Evolutionary conservation across 1,284 basidiomycete species (phyloP), one percentile per base, ranked within the genome.

Genomic region (Peniophora sp.): DNA sequence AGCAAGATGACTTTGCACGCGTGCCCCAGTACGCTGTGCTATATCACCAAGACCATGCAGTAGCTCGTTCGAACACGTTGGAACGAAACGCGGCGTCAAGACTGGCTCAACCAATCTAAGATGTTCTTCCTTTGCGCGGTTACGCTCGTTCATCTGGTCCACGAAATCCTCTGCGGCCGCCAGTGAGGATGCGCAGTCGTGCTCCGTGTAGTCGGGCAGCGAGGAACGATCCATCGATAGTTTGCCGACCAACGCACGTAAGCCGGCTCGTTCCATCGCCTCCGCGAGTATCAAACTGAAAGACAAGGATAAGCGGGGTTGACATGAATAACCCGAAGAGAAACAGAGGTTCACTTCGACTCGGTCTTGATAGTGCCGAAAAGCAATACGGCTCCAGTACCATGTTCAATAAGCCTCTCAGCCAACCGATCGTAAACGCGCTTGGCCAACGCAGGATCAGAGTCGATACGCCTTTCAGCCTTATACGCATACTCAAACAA

Each of bases 211-310:
- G 0, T 82, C 77, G 0, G 79, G 73, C 0, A 82, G 73, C n/a
- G 81, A 77, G 6, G 84, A 87, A 32, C 80, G 79, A 63, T 92
- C 89, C 89, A 92, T 92, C 0, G 87, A 89, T 12, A 93, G 70
- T 62, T 93, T 93, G 20, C 91, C 90, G 14, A 93, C 77, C 57
- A 87, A 89, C 0, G 79, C 87, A 36, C 91, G 72, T 17, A 93
- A 60, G 1, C 91, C 89, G n/a, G 77, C 77, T 0, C 68, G 59
- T 54, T 82, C 81, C 77, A 92, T 89, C 6, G 72, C 75, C 32
- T 79, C 68, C 2, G 89, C 89, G 0, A 93, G 78, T 20, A 92
- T 81, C 10, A 92, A 58, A 61, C 89, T 92, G 27, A 6, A 51
- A 1, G n/a, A n/a, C n/a, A 41, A 8, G n/a, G 6, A 32, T 32